Conservation (phyloP, 805 yeast species). For the Starmerella gropengiesseri region DNA sequence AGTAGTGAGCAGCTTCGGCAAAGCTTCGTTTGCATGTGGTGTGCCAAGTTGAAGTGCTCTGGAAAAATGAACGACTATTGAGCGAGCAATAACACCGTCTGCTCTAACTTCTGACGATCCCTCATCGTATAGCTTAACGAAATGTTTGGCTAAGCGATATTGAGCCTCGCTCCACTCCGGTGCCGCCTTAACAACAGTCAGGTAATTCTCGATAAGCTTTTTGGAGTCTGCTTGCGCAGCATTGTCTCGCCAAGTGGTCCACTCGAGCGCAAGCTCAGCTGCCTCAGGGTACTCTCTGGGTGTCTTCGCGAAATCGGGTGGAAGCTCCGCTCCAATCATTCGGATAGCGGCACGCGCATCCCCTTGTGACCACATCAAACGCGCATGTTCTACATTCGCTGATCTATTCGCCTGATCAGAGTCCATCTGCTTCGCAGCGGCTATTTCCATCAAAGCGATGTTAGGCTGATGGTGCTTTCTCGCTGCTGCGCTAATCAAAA, state of each 20-base stretch:
- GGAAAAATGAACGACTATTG: conserved; percentile 46
- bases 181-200: conserved; percentile 44
- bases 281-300: conserved; percentile 18
- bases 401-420: conserved; percentile 7
- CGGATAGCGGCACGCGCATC: conserved; percentile 77
- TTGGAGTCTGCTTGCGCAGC: conserved; percentile 75
- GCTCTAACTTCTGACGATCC: conserved; percentile 20
- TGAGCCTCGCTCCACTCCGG: conserved; percentile 65
- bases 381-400: conserved; percentile 25
- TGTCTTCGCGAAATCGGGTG: conserved; percentile 15
- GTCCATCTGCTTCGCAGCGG: conserved; percentile 18
- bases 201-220: conserved; percentile 60
- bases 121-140: conserved; percentile 58
- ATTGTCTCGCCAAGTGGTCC: conserved; percentile 78
- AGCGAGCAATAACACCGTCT: conserved; percentile 40
- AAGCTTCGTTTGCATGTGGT: conserved; percentile 61
- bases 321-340: conserved; percentile 38
- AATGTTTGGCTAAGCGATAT: conserved; percentile 69
- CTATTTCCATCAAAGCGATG: conserved; percentile 29
- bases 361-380: conserved; percentile 79
- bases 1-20: conserved; percentile 55
- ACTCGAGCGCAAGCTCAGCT: conserved; percentile 53
- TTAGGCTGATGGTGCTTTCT: conserved; percentile 52
- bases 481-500: conserved; percentile 30
- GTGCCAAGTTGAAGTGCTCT: conserved; percentile 53